Evolutionary conservation across 2,329 filamentous ascomycete genomes (phyloP).

Genomic region (Colletotrichum zoysiae): DNA sequence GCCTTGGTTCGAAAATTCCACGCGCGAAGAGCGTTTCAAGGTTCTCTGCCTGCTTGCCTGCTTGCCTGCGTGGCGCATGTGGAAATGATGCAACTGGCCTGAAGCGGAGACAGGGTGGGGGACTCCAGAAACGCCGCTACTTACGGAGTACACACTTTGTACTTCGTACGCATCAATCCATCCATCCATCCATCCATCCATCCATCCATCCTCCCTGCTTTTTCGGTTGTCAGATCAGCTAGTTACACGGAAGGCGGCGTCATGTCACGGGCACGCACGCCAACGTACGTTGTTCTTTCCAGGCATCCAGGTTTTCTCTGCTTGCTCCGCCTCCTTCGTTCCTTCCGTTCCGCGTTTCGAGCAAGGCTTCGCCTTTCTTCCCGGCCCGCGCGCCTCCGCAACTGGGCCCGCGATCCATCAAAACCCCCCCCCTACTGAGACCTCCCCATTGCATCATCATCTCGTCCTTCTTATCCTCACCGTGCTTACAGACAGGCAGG

Average conservation of each 20-base stretch:
- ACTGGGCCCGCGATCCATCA: slow-evolving; percentile 24
- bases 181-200: too few relatives aligned
- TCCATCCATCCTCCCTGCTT: not conserved
- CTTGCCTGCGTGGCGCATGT: slow-evolving; percentile 4
- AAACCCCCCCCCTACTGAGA: slow-evolving; percentile 10
- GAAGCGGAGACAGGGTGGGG: slow-evolving; percentile 13
- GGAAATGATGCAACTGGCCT: slow-evolving; percentile 15
- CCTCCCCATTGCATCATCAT: slow-evolving; percentile 39
- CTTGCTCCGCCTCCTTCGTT: slow-evolving; percentile 13
- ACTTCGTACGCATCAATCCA: too few relatives aligned
- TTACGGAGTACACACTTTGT: too few relatives aligned
- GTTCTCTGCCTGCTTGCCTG: not conserved
- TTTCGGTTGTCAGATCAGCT: slow-evolving; percentile 8
- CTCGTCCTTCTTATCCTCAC: not conserved
- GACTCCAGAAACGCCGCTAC: not conserved
- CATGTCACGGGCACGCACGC: slow-evolving; percentile 7
- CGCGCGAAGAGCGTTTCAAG: not conserved
- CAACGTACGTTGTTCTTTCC: not conserved
- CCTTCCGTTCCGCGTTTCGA: not conserved
- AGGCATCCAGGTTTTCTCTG: not conserved
- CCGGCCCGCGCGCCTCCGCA: not conserved
- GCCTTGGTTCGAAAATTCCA: not conserved
- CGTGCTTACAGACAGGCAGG: too few relatives aligned
- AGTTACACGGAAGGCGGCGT: slow-evolving; percentile 19
- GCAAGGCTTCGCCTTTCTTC: not conserved